Percentiles rank a stretch among this genome's conserved stretches.
Conservation (phyloP, 257 asterid genomes). For the Galeopsis tetrahit region DNA sequence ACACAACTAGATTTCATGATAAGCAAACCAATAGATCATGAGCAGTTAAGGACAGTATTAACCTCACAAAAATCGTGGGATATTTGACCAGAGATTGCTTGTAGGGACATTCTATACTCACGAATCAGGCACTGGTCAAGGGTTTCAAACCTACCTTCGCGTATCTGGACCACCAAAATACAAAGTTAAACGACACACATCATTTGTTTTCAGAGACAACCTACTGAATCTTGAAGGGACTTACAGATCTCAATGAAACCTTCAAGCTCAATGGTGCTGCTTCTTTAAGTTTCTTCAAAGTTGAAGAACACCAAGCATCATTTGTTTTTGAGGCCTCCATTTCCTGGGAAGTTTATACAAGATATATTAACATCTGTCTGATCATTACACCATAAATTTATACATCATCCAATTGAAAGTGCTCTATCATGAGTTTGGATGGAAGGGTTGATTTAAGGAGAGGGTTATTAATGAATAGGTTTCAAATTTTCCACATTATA, state of each 20-base stretch:
- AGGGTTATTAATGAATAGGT: not conserved
- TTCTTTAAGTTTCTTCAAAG: constrained; percentile 74
- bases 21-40: constrained; percentile 8
- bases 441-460: constrained; percentile 1
- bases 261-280: constrained; percentile 91
- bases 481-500: not conserved
- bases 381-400: not conserved
- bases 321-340: constrained; percentile 73
- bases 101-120: constrained; percentile 91
- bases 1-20: constrained; percentile 19
- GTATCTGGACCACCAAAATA: constrained; percentile 59
- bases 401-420: constrained; percentile 12
- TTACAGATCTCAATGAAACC: constrained; percentile 91
- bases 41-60: constrained; percentile 8
- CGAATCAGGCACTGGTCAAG: constrained; percentile 88
- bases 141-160: constrained; percentile 89
- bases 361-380: constrained; percentile 9
- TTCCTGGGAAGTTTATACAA: constrained; percentile 50
- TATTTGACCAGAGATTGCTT: constrained; percentile 69
- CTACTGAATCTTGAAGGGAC: constrained; percentile 32
- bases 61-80: constrained; percentile 76
- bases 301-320: constrained; percentile 67
- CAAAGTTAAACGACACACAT: constrained; percentile 1
- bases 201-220: not conserved
- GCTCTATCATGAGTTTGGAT: not conserved